Evolutionary conservation across 345 rosid genomes (phyloP), one percentile per base, ranked within the genome.

Genomic region (Cardamine chenopodiifolia): DNA sequence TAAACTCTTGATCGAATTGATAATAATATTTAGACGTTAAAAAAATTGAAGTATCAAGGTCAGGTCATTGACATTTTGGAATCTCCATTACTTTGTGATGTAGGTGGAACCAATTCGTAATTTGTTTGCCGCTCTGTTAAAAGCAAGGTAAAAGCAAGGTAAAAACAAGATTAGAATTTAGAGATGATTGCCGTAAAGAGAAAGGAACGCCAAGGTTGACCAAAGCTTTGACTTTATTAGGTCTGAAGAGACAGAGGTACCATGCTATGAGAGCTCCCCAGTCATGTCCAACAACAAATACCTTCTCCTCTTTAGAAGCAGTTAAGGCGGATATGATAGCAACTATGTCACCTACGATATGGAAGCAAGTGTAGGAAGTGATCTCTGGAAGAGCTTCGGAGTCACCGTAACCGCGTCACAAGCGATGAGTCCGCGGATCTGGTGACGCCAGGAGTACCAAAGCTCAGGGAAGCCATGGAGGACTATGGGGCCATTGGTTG

Each of bases 71-170:
- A 66, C 42, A 47, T 57, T 60, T 50, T 49, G 49, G 59, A 60
- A 40, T 59, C 47, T 39, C 23, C 9, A 25, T 56, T 67, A 13
- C 71, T 78, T 65, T 55, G 18, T 32, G 26, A 60, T 82, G 73
- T 76, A 89, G 99, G 97, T 95, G 87, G 99, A 95, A 79, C 99
- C 99, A 67, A 92, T 95, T 57, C 93, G 99, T 49, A 95, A 95
- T 82, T 71, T 95, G 68, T 95, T 95, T 70, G 91, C 98, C 8
- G 99, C 99, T 62, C 99, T 95, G 70, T n/a, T n/a, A n/a, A n/a
- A n/a, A n/a, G n/a, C n/a, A n/a, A n/a, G n/a, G n/a, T n/a, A n/a
- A n/a, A n/a, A n/a, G n/a, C n/a, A n/a, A n/a, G n/a, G n/a, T n/a
- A n/a, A n/a, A n/a, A n/a, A n/a, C 37, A 71, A 61, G 23, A 56